A percentile compares a stretch with the other conserved stretches of the same genome.
phyloP scores from a whole-genome alignment of 1,284 basidiomycete genomes.

The Coniophora puteana region DNA sequence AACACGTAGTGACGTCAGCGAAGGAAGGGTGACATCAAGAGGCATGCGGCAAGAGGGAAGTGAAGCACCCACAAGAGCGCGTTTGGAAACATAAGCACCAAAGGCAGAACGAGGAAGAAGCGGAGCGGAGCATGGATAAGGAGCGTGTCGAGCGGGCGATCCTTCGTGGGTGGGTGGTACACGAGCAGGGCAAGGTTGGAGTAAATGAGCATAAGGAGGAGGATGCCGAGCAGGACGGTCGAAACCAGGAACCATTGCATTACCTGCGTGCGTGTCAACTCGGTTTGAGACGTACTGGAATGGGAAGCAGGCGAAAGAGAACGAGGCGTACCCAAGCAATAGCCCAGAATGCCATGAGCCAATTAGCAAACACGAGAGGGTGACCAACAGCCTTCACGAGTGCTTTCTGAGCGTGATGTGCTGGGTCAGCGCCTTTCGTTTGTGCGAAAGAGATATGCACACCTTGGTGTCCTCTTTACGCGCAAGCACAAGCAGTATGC shows the following conservation, averaged over 20 bases:
- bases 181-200: conserved; percentile 64
- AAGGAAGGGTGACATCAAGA: conserved; percentile 29
- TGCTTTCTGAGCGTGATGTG: conserved; percentile 39
- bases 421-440: not conserved
- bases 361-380: conserved; percentile 77
- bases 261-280: conserved; percentile 34
- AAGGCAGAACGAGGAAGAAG: conserved; percentile 61
- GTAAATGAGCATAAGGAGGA: conserved; percentile 59
- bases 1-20: conserved; percentile 33
- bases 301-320: not conserved
- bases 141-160: conserved; percentile 57
- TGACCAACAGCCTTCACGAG: conserved; percentile 76
- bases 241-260: conserved; percentile 59
- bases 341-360: conserved; percentile 81
- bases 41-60: conserved; percentile 13
- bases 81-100: conserved; percentile 44
- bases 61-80: conserved; percentile 42
- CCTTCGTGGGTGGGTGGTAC: conserved; percentile 55
- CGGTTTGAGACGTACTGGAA: not conserved
- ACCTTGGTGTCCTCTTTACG: conserved; percentile 82
- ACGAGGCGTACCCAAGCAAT: conserved; percentile 64
- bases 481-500: conserved; percentile 67
- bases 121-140: conserved; percentile 74
- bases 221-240: conserved; percentile 58
- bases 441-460: conserved; percentile 6